These are phyloP conservation scores for Mentha longifolia DNA, from an alignment of 257 asterid genomes.

Conservation along the genomic window DNA sequence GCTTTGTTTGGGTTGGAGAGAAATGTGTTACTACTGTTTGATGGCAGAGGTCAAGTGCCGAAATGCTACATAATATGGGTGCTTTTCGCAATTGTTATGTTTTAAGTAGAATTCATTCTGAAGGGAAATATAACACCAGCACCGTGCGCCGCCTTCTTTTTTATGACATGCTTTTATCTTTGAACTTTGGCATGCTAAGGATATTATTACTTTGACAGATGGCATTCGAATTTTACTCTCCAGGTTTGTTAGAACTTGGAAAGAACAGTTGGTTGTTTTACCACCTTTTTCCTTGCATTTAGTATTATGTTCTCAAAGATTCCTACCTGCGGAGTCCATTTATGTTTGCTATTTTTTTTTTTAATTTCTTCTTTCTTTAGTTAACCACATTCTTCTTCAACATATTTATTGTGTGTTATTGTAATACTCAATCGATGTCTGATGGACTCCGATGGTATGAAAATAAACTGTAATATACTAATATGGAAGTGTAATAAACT, in stretches of 20 bases:
- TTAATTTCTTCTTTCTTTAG: conserved; percentile 1
- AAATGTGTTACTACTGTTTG: conserved; percentile 2
- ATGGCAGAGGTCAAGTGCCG: not conserved
- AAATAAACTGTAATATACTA: not conserved
- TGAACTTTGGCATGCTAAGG: not conserved
- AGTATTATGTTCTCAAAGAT: not conserved
- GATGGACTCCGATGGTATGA: not conserved
- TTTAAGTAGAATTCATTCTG: not conserved
- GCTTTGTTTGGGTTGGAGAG: not conserved
- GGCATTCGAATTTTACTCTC: not conserved
- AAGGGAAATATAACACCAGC: not conserved
- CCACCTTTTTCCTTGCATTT: not conserved
- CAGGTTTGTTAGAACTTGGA: not conserved
- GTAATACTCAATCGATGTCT: not conserved
- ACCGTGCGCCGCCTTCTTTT: not conserved
- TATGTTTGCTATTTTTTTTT: not conserved
- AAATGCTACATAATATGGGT: not conserved
- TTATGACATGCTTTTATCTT: not conserved
- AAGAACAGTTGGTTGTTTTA: not conserved
- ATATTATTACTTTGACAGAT: not conserved
- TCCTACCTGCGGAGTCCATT: not conserved
- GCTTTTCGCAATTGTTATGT: not conserved
- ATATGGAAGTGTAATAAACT: not conserved
- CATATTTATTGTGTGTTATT: not conserved
- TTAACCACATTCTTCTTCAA: not conserved